phyloP scores from a whole-genome alignment of 2,329 filamentous ascomycete genomes.

The Aspergillus tamarii region DNA sequence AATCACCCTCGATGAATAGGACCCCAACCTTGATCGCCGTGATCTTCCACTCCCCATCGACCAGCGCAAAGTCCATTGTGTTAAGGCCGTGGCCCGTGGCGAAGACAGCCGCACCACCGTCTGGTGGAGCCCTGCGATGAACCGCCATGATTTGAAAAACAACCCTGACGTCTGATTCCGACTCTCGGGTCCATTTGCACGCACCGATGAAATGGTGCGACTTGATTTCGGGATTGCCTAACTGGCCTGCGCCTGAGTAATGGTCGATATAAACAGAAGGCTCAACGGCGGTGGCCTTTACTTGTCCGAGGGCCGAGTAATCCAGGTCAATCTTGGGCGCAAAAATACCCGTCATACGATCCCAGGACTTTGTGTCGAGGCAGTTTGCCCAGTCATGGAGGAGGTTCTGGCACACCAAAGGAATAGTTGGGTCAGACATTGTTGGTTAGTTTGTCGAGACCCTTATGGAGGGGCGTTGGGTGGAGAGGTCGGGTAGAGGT shows the following conservation, averaged over 20 bases:
- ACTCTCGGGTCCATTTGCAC: neutral
- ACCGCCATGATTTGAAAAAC: conserved; percentile 6
- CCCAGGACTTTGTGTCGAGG: conserved; percentile 12
- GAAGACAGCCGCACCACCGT: neutral
- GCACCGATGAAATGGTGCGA: conserved; percentile 4
- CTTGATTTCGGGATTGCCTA: conserved; percentile 4
- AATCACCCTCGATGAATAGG: neutral
- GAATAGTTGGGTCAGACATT: neutral
- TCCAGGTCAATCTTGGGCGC: neutral
- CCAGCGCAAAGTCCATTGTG: neutral
- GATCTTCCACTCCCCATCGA: neutral
- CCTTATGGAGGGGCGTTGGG: too few species aligned
- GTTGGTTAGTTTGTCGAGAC: too few species aligned
- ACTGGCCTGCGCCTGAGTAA: neutral
- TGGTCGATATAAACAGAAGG: neutral
- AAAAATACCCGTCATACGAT: neutral
- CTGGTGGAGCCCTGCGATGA: neutral
- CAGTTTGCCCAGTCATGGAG: conserved; percentile 7
- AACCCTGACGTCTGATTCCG: neutral
- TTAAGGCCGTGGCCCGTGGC: conserved; percentile 6
- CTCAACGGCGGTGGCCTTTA: neutral
- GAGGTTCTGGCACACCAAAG: conserved; percentile 4
- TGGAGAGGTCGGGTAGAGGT: neutral
- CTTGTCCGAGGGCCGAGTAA: neutral
- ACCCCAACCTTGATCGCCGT: neutral